Evolutionary conservation across 495 filamentous ascomycete genomes (phyloP).

Genomic region (Aspergillus biplanus): DNA sequence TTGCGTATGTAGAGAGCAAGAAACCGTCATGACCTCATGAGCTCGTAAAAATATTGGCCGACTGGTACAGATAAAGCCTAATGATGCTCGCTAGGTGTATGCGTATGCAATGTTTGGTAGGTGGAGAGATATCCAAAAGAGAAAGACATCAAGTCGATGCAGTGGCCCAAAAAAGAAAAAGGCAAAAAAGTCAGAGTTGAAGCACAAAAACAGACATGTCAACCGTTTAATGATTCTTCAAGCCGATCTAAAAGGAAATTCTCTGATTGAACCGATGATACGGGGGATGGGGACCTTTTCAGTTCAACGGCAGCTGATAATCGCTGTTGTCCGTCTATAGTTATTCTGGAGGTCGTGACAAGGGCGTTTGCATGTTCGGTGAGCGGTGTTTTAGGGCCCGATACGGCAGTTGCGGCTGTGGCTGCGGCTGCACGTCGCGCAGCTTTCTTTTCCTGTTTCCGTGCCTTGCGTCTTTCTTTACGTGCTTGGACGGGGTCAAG

Average conservation of each 20-base stretch:
- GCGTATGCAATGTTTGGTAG: not conserved
- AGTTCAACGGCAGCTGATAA: not conserved
- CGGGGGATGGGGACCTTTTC: constrained; percentile 3
- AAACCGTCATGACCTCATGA: no score
- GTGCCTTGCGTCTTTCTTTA: constrained; percentile 23
- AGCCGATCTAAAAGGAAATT: constrained; percentile 35
- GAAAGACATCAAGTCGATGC: not conserved
- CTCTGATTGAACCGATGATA: constrained; percentile 26
- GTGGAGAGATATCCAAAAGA: not conserved
- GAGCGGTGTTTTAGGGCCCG: not conserved
- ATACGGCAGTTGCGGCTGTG: not conserved
- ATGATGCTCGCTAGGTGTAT: no score
- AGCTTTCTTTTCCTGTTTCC: constrained; percentile 29
- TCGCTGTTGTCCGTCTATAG: not conserved
- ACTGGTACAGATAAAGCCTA: no score
- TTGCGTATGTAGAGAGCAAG: no score
- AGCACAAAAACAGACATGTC: not conserved
- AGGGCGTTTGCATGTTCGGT: not conserved
- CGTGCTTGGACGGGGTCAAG: constrained; percentile 15
- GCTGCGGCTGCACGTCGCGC: constrained; percentile 3
- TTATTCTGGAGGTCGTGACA: not conserved
- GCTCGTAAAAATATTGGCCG: no score
- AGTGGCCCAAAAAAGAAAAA: not conserved
- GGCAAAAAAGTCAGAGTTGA: not conserved
- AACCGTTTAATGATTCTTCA: constrained; percentile 28